Evolutionary conservation across 306 rosid genomes (phyloP).

Genomic region (Prinsepia uniflora): DNA sequence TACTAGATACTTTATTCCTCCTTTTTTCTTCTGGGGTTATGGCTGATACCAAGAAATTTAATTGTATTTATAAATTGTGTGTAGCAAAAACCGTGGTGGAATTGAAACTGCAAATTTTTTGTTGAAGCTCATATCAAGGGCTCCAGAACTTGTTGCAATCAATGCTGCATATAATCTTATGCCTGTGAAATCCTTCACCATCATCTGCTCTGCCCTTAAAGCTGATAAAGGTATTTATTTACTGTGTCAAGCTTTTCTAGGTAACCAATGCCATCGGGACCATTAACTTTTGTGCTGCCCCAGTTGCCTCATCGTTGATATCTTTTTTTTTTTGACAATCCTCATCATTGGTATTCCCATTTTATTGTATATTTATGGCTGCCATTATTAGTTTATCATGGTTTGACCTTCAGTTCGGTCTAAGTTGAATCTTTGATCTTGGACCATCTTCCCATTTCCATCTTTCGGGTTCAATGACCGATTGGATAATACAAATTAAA

Average conservation of each 20-base stretch:
- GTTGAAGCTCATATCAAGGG: conserved; percentile 46
- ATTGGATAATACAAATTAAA: conserved; percentile 1
- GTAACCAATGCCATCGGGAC: background rate
- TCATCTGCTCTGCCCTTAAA: conserved; percentile 56
- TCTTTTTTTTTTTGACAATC: no score
- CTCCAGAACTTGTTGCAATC: conserved; percentile 60
- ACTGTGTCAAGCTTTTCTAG: background rate
- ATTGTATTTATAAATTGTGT: conserved; percentile 20
- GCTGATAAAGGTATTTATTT: conserved; percentile 52
- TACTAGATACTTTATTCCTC: conserved; percentile 20
- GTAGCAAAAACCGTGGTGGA: conserved; percentile 82
- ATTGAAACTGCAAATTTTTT: conserved; percentile 65
- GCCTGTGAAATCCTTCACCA: conserved; percentile 55
- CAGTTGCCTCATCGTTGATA: background rate
- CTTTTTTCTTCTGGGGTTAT: background rate
- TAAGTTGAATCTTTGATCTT: background rate
- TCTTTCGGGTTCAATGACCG: background rate
- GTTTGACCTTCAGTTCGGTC: background rate
- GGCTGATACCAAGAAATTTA: conserved; percentile 6
- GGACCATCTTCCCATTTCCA: background rate
- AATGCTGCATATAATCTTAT: conserved; percentile 71
- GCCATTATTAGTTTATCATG: background rate
- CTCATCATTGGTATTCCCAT: background rate
- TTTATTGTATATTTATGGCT: no score
- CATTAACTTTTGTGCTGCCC: background rate